Evolutionary conservation across 2,329 filamentous ascomycete genomes (phyloP), one percentile per base, ranked within the genome.

Genomic region (Phaeosphaeriaceae sp.): DNA sequence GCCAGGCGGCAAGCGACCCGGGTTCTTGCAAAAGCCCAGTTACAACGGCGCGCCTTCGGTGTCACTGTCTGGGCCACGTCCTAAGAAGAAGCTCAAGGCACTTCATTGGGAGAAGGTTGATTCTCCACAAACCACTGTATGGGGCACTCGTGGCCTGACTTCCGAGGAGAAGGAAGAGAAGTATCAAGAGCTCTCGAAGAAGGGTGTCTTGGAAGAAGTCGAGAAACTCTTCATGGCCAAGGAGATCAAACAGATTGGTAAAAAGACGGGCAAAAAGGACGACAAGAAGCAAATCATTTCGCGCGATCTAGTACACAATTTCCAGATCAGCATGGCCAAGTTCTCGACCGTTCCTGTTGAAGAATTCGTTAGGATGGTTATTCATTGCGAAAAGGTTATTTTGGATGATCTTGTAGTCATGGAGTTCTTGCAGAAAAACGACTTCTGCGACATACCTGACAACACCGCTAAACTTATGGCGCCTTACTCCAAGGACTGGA

Each of bases 101-200:
- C 82, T 99, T 61, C 94, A 99, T 78, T 97, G 94, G 93, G 94
- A 99, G 77, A 97, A 97, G 80, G 91, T 99, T 46, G 94, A 99
- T 74, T 84, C 89, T 44, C 90, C 92, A 17, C 86, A 94, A 71
- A 89, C 91, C 42, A 97, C 93, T 45, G 90, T 97, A 63, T 97
- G 93, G 93, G 92, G 92, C 28, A 83, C 85, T 6, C 91, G 96
- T 72, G 85, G 89, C 23, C 88, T 90, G 4, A 95, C 90, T n/a
- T 84, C 87, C 4, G 87, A 95, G 70, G 89, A 89, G 53, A 90
- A 92, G 68, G 94, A 99, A 76, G 90, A 96, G 76, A 97, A 97
- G 74, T 97, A 97, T 70, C 86, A 88, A 32, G 94, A 97, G 67
- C 83, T 99, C 52, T 92, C 90, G 50, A 88, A 89, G 68, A 96